Conservation (phyloP, 106 monocot species). For the Agapanthus africanus region DNA sequence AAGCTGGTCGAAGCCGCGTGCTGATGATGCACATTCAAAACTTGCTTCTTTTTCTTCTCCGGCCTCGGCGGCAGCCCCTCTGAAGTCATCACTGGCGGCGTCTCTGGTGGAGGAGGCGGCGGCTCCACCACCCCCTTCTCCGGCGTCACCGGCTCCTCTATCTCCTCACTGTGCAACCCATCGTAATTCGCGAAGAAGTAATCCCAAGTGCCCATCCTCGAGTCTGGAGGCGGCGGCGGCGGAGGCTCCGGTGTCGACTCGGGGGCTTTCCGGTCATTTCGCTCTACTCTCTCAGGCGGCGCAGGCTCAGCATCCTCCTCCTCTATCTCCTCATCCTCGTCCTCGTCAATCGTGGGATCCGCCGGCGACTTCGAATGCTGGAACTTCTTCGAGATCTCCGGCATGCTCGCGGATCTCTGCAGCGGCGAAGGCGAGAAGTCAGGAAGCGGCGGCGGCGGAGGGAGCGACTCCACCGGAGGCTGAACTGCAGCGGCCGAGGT, state of each 20-base stretch:
- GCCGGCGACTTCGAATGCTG: slow-evolving; percentile 7
- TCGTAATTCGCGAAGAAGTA: slow-evolving; percentile 75
- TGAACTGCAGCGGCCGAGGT: neutral
- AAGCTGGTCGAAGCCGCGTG: slow-evolving; percentile 37
- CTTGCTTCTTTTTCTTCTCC: slow-evolving; percentile 27
- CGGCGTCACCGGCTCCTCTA: slow-evolving; percentile 26
- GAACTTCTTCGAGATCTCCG: slow-evolving; percentile 35
- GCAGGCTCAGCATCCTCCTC: neutral
- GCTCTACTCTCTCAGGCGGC: neutral
- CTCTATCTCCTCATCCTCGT: neutral
- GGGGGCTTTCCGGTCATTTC: neutral
- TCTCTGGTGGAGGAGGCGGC: slow-evolving; percentile 17
- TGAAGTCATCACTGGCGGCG: neutral
- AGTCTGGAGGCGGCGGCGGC: slow-evolving; percentile 26
- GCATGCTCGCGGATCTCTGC: slow-evolving; percentile 66
- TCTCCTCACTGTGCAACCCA: slow-evolving; percentile 18
- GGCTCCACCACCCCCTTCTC: slow-evolving; percentile 17
- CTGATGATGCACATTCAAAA: slow-evolving; percentile 29
- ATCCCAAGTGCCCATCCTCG: slow-evolving; percentile 47
- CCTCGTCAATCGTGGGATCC: slow-evolving; percentile 6
- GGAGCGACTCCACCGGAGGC: slow-evolving; percentile 36
- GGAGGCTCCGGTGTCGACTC: slow-evolving; percentile 14
- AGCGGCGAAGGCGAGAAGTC: slow-evolving; percentile 68
- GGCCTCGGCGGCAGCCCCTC: slow-evolving; percentile 18
- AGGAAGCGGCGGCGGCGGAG: slow-evolving; percentile 67